Percentiles rank a stretch among this genome's conserved stretches.
Evolutionary conservation across 1,284 basidiomycete genomes (phyloP).

Genomic region (Tilletia indica): DNA sequence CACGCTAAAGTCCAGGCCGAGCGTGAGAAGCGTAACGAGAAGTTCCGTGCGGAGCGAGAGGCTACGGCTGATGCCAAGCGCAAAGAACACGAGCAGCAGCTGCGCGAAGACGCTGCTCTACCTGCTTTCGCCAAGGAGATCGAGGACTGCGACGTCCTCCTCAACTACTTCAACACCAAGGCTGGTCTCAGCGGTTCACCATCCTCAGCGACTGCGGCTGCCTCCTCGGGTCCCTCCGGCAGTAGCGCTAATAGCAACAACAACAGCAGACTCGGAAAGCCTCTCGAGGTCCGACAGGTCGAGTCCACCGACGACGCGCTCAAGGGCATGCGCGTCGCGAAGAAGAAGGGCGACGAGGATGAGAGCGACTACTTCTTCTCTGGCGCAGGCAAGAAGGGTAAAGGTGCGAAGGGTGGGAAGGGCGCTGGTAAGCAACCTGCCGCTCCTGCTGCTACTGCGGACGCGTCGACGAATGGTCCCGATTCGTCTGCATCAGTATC

Average conservation of each 20-base stretch:
- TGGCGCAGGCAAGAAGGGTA: slow-evolving; percentile 68
- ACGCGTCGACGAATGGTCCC: slow-evolving; percentile 21
- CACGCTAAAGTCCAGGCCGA: slow-evolving; percentile 46
- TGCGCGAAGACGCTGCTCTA: slow-evolving; percentile 84
- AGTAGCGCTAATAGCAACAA: slow-evolving; percentile 44
- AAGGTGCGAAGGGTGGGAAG: slow-evolving; percentile 66
- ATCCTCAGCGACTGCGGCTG: slow-evolving; percentile 59
- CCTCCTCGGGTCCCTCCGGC: slow-evolving; percentile 42
- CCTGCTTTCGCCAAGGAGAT: slow-evolving; percentile 92
- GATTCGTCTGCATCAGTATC: slow-evolving; percentile 46
- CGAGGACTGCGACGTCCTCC: slow-evolving; percentile 91
- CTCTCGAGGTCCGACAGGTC: slow-evolving; percentile 80
- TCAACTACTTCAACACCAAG: slow-evolving; percentile 71
- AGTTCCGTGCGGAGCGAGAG: slow-evolving; percentile 73
- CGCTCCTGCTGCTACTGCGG: background rate
- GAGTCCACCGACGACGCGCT: slow-evolving; percentile 61
- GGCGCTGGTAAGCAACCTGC: background rate
- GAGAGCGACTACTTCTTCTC: slow-evolving; percentile 80
- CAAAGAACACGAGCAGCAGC: slow-evolving; percentile 72
- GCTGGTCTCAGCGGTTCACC: slow-evolving; percentile 34
- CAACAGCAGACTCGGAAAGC: slow-evolving; percentile 60
- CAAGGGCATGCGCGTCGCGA: slow-evolving; percentile 69
- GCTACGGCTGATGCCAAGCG: slow-evolving; percentile 80
- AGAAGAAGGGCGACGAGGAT: slow-evolving; percentile 82
- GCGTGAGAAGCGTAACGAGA: slow-evolving; percentile 68